Base-by-base conservation (phyloP, 306 rosid genomes). In the Begonia peltatifolia region DNA sequence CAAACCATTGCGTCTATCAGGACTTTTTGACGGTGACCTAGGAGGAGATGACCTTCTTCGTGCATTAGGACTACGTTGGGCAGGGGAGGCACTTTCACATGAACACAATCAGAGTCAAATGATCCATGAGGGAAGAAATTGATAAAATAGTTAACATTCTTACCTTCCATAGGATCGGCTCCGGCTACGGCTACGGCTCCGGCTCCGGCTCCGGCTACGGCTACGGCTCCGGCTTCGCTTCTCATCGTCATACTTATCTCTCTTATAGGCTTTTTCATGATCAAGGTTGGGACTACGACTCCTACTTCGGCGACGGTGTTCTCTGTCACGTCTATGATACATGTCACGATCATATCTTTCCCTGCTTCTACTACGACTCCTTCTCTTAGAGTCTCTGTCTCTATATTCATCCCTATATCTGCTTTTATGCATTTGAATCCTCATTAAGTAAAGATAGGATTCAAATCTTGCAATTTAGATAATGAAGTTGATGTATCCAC, bases 341-440 rank as follows among this genome's bases (percentile, higher is more conserved):
- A 63, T 81, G 64, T 81, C 80, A 35, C 82, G 89, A 60, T 70
- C 76, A 63, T 70, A 60, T 65, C 74, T 73, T 14, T 82, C 89
- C 66, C 80, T 70, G 69, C 89, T 78, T 65, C 89, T 76, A 53
- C 84, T 81, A 59, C 78, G 84, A 58, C 84, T 82, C 72, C 78
- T 74, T 54, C 76, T 71, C 70, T 58, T 65, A 41, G 72, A 50
- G 68, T 74, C 84, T 56, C 68, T 79, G 50, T 72, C 89, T 68
- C 68, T 75, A 41, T 72, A 7, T 44, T 82, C 89, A 65, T 78
- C 89, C 42, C 82, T 78, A 18, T 75, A 42, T 73, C 89, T 82
- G 55, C 63, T 59, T 30, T 8, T 20, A 20, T 10, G 46, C 23
- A 61, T 0, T 5, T 22, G 11, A 61, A 41, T 50, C 14, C 13